These are phyloP conservation scores for Leccinum disarticulatum DNA, from an alignment of 768 basidiomycete species.

Conservation along the genomic window DNA sequence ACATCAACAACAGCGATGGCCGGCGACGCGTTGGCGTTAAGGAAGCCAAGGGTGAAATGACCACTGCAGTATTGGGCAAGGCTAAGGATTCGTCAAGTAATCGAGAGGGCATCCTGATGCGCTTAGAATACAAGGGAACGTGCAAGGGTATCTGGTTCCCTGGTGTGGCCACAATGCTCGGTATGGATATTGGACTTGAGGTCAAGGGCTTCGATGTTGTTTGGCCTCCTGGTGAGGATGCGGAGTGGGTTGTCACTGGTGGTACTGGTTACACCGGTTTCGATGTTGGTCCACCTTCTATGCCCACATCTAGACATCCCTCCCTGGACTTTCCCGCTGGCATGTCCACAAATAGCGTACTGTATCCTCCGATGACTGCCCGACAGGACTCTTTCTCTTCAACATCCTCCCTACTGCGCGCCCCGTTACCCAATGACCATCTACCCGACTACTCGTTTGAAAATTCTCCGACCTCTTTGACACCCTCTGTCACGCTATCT, in stretches of 20 bases:
- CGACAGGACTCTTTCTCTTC: constrained; percentile 45
- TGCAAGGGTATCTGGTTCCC: constrained; percentile 82
- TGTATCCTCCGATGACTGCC: constrained; percentile 28
- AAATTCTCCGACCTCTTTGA: constrained; percentile 51
- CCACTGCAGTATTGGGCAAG: constrained; percentile 56
- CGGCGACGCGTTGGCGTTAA: constrained; percentile 69
- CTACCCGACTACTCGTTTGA: constrained; percentile 80
- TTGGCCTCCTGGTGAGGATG: constrained; percentile 56
- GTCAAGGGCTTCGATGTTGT: constrained; percentile 65
- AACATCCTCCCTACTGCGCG: constrained; percentile 67
- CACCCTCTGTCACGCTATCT: constrained; percentile 41
- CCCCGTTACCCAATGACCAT: constrained; percentile 64
- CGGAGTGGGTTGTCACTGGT: constrained; percentile 63
- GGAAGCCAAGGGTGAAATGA: constrained; percentile 67
- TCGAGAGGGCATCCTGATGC: constrained; percentile 58
- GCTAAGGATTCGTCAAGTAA: constrained; percentile 37
- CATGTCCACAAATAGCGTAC: constrained; percentile 18
- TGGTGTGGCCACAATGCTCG: constrained; percentile 78
- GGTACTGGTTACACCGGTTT: constrained; percentile 72
- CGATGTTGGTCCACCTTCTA: constrained; percentile 47
- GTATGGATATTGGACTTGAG: constrained; percentile 72
- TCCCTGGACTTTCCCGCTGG: constrained; percentile 46
- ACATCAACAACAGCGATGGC: constrained; percentile 46
- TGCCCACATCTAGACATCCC: constrained; percentile 44
- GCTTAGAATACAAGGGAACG: constrained; percentile 67